Percentiles rank a stretch among this genome's conserved stretches.
Evolutionary conservation across 2,329 filamentous ascomycete genomes (phyloP).

Genomic region (Pyrenophora graminea): DNA sequence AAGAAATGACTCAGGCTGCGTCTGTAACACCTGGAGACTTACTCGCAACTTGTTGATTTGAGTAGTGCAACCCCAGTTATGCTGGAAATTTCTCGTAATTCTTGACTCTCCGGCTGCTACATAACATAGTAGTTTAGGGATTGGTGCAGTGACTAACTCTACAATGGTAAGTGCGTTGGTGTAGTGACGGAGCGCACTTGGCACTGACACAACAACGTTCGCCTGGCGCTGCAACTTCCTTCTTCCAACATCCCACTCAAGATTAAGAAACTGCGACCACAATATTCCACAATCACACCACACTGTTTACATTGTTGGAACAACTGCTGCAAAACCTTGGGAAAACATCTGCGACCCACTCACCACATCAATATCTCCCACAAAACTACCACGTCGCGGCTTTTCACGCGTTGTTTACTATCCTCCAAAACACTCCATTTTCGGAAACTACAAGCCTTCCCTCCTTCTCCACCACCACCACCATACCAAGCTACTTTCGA

Average conservation of each 20-base stretch:
- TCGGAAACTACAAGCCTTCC: background rate
- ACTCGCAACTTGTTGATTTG: background rate
- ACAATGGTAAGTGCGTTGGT: background rate
- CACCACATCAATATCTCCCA: background rate
- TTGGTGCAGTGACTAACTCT: too few relatives aligned
- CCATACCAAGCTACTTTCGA: conserved; percentile 1
- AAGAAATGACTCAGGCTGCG: conserved; percentile 6
- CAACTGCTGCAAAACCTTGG: conserved; percentile 2
- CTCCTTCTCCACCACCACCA: background rate
- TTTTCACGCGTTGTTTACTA: conserved; percentile 33
- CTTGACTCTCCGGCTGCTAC: background rate
- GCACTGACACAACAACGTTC: background rate
- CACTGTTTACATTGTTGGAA: conserved; percentile 3
- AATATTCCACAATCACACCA: conserved; percentile 9
- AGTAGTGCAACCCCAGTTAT: background rate
- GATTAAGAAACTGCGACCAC: conserved; percentile 21
- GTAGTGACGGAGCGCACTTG: background rate
- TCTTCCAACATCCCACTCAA: conserved; percentile 18
- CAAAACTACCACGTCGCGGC: background rate
- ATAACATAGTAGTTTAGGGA: background rate
- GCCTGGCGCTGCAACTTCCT: conserved; percentile 16
- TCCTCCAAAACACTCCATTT: background rate
- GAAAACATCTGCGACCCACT: background rate
- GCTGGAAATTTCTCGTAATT: background rate
- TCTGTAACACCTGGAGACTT: background rate